These are phyloP conservation scores for Parmales sp. DNA, from an alignment of 108 stramenopile species.

Conservation along the genomic window DNA sequence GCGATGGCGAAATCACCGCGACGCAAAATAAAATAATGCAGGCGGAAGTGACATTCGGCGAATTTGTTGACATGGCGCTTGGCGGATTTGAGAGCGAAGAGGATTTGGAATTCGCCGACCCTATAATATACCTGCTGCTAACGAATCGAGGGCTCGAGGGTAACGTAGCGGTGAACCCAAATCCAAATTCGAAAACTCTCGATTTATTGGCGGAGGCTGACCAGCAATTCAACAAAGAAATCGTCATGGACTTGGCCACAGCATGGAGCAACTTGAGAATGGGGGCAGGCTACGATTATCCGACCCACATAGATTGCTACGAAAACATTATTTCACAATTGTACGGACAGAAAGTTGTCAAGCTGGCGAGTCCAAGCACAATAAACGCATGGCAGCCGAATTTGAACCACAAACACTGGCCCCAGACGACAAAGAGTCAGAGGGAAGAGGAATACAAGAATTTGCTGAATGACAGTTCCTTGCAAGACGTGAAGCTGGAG, in stretches of 20 bases:
- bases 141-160: neutral
- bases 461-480: neutral
- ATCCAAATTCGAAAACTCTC: neutral
- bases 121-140: neutral
- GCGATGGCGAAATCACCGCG: neutral
- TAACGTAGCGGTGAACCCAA: neutral
- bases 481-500: neutral
- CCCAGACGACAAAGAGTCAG: neutral
- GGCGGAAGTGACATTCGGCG: neutral
- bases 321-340: conserved; percentile 15
- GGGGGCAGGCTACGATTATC: conserved; percentile 11
- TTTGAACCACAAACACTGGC: conserved; percentile 7
- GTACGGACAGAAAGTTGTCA: neutral
- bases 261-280: conserved; percentile 9
- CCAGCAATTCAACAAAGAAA: neutral
- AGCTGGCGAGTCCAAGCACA: neutral
- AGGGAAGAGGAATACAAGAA: neutral
- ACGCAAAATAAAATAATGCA: neutral
- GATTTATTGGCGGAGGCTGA: neutral
- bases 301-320: conserved; percentile 18
- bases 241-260: neutral
- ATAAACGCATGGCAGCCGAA: conserved; percentile 3
- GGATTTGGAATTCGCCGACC: neutral
- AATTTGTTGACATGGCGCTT: conserved; percentile 3
- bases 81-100: neutral